Base-by-base conservation (phyloP, 2,329 filamentous ascomycete species). In the Diaporthe velutina region DNA sequence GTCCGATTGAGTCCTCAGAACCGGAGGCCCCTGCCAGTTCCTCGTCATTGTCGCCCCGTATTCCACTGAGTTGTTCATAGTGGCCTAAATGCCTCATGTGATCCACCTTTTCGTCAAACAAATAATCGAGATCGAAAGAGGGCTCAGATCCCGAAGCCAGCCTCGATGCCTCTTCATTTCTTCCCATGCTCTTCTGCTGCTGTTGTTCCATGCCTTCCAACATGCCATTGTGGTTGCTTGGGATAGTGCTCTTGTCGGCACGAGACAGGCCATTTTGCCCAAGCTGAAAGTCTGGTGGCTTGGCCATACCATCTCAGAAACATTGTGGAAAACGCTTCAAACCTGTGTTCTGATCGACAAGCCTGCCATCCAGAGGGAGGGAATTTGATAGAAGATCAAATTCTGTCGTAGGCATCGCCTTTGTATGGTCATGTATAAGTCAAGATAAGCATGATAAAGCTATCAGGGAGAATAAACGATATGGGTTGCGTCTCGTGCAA, bases 81-180 rank as follows among this genome's bases (percentile, higher is more conserved):
- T 61, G 22, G 15, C 22, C n/a, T 28, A 13, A 4, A 13, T 28
- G n/a, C 12, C 25, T 17, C 4, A 4, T 3, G 4, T 3, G 10
- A 3, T 19, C 57, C 3, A 13, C 13, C 22, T 28, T n/a, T 28
- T 40, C n/a, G 3, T 40, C 35, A 12, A 40, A 15, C n/a, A 15
- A 1, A 4, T 19, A 3, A 15, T 60, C 28, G 0, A 1, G 1
- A 2, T 15, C 12, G 12, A 25, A 3, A 2, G 7, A 40, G 13
- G 7, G 22, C 10, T 19, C n/a, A 25, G 6, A 28, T 17, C 9
- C 6, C 10, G 12, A 35, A 25, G n/a, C 15, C 2, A 25, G 35
- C 3, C 28, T 28, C n/a, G 13, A 40, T 38, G 35, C 3, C 5
- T 40, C 35, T 4, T 60, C n/a, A 19, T 0, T 4, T 5, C 10